Evolutionary conservation across 345 rosid genomes (phyloP).

Genomic region (Syzygium grande): DNA sequence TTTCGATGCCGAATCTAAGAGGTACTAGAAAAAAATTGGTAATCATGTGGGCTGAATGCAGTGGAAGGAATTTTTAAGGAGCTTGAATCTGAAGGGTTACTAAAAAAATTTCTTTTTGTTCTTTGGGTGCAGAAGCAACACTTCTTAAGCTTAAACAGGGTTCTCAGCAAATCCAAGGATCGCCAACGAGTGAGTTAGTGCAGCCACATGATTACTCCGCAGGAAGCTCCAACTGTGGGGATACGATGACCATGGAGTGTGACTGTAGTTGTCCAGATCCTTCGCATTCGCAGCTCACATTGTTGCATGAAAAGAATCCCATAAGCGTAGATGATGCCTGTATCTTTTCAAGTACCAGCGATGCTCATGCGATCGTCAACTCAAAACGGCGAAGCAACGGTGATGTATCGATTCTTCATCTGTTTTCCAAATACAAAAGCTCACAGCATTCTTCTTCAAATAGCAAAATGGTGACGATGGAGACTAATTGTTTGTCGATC

Average conservation of each 20-base stretch:
- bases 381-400: slow-evolving; percentile 6
- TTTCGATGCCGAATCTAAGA: neutral
- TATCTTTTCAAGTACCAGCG: slow-evolving; percentile 3
- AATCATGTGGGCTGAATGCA: neutral
- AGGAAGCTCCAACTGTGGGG: neutral
- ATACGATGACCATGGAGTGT: neutral
- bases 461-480: slow-evolving; percentile 1
- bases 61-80: neutral
- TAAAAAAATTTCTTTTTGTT: neutral
- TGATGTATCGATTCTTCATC: slow-evolving; percentile 25
- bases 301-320: neutral
- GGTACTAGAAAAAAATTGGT: neutral
- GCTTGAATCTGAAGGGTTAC: neutral
- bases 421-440: slow-evolving; percentile 48
- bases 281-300: neutral
- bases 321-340: slow-evolving; percentile 9
- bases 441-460: slow-evolving; percentile 5
- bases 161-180: slow-evolving; percentile 28
- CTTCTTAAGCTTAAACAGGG: slow-evolving; percentile 71
- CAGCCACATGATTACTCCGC: neutral
- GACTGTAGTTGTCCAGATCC: neutral
- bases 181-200: slow-evolving; percentile 2
- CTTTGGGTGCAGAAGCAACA: slow-evolving; percentile 50
- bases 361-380: neutral
- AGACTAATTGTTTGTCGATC: neutral